Base-by-base conservation (phyloP, 2,329 filamentous ascomycete species). In the Myriangium duriaei region DNA sequence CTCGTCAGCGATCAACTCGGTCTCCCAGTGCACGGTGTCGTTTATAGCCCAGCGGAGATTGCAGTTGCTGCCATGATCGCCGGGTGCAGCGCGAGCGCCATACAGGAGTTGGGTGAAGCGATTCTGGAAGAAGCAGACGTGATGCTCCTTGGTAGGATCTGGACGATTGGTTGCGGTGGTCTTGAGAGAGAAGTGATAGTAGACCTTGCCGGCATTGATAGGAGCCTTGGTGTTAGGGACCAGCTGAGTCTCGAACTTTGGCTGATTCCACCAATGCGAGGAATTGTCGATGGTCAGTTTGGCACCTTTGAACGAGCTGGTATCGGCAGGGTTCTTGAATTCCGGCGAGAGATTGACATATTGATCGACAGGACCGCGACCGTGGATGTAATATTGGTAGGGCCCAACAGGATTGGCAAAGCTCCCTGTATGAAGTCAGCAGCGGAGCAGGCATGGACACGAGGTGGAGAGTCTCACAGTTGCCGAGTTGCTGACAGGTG, bases 321-420 rank as follows among this genome's bases (percentile, higher is more conserved):
- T 64, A 55, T 82, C 78, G 47, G 69, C 69, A 0, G 76, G 72
- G 58, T 81, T 81, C 61, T 78, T 79, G 65, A 66, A 76, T 41
- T 59, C 56, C 0, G 72, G 56, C 2, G 67, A 70, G 1, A 81
- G 63, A 48, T 73, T 74, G 47, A 81, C 67, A 57, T 82, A 81
- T 49, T 70, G 60, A 14, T 64, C 65, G 6, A 74, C 65, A 1
- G 60, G 36, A 6, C 65, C 68, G 4, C 62, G 60, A 24, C 79
- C 80, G 61, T 84, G 79, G 53, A 82, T 82, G 62, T 83, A 83
- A 65, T 79, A 83, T 57, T 83, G 79, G 59, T 80, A 84, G 0
- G 74, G 69, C 1, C 75, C 75, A 49, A 79, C 72, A 57, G 78
- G 71, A 55, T 74, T 79, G n/a, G 65, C 66, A 70, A 72, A 82